Evolutionary conservation across 148 eudicot species (phyloP).

Genomic region (Rhododendron vialii): DNA sequence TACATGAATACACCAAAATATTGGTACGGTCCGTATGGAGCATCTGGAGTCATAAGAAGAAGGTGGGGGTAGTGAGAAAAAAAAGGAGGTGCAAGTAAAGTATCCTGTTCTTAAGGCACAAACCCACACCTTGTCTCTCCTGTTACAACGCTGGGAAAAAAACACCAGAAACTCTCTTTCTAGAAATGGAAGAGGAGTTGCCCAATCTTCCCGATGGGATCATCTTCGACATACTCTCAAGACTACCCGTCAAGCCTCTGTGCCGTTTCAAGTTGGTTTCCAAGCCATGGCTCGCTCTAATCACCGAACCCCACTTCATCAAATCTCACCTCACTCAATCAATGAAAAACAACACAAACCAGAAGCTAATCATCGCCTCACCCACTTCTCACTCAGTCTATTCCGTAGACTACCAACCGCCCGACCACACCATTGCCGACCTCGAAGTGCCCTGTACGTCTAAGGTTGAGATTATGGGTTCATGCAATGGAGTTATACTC

Average conservation of each 20-base stretch:
- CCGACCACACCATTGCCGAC: not conserved
- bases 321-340: not conserved
- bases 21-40: too few species aligned
- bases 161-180: too few species aligned
- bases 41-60: too few species aligned
- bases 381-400: not conserved
- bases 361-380: conserved; percentile 4
- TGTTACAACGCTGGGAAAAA: too few species aligned
- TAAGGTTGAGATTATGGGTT: not conserved
- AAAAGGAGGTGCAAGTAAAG: too few species aligned
- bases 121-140: too few species aligned
- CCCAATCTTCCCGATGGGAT: not conserved
- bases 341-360: not conserved
- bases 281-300: not conserved
- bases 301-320: not conserved
- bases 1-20: too few species aligned
- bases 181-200: not conserved
- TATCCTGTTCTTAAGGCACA: too few species aligned
- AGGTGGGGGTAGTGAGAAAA: too few species aligned
- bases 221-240: not conserved
- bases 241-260: conserved; percentile 4
- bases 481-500: not conserved
- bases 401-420: not conserved
- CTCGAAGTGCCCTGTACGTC: not conserved
- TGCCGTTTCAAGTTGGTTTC: conserved; percentile 4